Evolutionary conservation across 495 filamentous ascomycete genomes (phyloP).

Genomic region (Penicillium parvum): DNA sequence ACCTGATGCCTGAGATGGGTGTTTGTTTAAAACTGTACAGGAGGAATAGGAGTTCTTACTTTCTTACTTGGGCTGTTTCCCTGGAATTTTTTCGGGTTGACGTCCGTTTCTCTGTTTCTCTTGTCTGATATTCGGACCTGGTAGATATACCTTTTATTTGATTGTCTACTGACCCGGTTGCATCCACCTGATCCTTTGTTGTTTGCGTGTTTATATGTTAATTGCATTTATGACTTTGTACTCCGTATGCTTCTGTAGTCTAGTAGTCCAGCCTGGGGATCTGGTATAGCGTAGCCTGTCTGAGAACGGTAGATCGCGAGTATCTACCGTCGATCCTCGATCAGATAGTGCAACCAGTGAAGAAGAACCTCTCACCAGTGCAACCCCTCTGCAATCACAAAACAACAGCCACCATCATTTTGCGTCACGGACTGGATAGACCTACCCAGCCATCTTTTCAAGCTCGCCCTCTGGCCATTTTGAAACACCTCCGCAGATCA

Average conservation of each 20-base stretch:
- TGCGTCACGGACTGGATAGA: not conserved
- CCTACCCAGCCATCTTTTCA: too few species aligned
- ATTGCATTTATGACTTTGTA: constrained; percentile 17
- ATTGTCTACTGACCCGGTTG: constrained; percentile 34
- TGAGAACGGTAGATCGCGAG: too few species aligned
- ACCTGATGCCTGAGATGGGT: constrained; percentile 9
- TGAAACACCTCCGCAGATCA: too few species aligned
- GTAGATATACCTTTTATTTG: constrained; percentile 40
- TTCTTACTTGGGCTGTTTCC: constrained; percentile 9
- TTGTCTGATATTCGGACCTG: constrained; percentile 31
- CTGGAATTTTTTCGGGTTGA: not conserved
- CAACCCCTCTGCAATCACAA: not conserved
- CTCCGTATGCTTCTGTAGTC: not conserved
- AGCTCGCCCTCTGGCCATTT: too few species aligned
- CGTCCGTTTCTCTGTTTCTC: constrained; percentile 16
- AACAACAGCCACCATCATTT: not conserved
- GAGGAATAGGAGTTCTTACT: constrained; percentile 25
- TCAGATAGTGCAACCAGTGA: too few species aligned
- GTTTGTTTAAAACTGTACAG: constrained; percentile 31
- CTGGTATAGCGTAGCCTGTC: too few species aligned
- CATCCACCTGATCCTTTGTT: constrained; percentile 18
- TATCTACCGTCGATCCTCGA: too few species aligned
- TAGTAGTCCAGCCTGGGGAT: too few species aligned
- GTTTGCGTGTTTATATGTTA: constrained; percentile 29
- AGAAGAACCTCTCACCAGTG: too few species aligned